Conservation (phyloP, 2,329 filamentous ascomycete species). For the Sarocladium oryzae region DNA sequence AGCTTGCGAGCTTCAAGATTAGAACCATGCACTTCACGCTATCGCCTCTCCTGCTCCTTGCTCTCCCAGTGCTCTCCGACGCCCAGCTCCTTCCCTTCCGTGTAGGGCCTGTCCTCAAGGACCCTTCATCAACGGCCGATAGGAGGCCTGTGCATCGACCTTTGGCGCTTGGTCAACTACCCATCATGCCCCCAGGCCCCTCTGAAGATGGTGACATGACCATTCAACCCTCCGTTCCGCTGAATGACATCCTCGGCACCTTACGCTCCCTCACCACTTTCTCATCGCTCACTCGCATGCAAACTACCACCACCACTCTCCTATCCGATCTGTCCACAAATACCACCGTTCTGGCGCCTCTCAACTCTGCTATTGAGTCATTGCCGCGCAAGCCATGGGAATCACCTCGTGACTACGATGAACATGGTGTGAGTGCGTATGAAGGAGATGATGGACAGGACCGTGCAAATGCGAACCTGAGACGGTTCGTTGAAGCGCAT, state of each 20-base stretch:
- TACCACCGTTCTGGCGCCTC: constrained; percentile 80
- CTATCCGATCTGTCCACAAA: constrained; percentile 62
- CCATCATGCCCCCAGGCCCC: constrained; percentile 19
- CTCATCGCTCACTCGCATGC: constrained; percentile 70
- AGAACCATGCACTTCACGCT: constrained; percentile 6
- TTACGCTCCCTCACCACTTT: constrained; percentile 79
- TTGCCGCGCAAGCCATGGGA: constrained; percentile 86
- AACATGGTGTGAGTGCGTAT: constrained; percentile 64
- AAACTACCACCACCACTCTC: constrained; percentile 60
- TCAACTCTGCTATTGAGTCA: constrained; percentile 72
- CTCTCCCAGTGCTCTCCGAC: neutral
- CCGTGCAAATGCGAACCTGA: constrained; percentile 69
- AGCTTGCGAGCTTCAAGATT: no score
- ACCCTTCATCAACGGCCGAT: constrained; percentile 10
- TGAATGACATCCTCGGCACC: constrained; percentile 79
- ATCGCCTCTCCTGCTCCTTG: constrained; percentile 6
- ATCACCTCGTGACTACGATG: constrained; percentile 64
- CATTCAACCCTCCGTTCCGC: constrained; percentile 49
- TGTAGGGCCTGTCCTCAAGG: constrained; percentile 9
- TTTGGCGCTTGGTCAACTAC: constrained; percentile 15
- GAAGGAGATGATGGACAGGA: constrained; percentile 68
- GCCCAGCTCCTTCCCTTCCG: constrained; percentile 12
- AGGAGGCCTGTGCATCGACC: neutral
- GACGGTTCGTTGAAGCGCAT: constrained; percentile 79
- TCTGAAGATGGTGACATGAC: constrained; percentile 15